Evolutionary conservation across 192 early-diverging fungal genomes (phyloP).

Genomic region (Backusella westeae): DNA sequence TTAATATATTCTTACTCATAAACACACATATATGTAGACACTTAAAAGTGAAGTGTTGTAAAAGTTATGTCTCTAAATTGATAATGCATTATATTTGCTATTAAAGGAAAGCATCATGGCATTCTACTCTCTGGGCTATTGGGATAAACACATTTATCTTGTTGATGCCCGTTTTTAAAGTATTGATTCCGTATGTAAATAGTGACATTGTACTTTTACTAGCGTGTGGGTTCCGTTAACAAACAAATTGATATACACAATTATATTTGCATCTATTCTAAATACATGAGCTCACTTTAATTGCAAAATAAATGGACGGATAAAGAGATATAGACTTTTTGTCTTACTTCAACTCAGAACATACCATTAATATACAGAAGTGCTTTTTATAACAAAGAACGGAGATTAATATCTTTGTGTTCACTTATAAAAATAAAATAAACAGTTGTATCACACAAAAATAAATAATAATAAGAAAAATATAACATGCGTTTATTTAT

Average conservation of each 20-base stretch:
- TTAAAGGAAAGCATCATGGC: not conserved
- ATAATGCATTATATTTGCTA: not conserved
- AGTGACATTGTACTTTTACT: not conserved
- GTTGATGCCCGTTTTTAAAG: not conserved
- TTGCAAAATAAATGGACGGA: too few relatives aligned
- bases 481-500: not conserved
- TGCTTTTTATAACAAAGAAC: not conserved
- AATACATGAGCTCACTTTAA: not conserved
- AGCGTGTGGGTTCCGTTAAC: not conserved
- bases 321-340: too few relatives aligned
- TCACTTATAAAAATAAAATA: not conserved
- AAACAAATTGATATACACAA: not conserved
- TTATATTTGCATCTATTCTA: not conserved
- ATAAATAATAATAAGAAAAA: not conserved
- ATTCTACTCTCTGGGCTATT: not conserved
- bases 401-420: constrained; percentile 1
- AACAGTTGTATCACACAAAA: not conserved
- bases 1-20: not conserved
- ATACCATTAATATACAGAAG: not conserved
- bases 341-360: not conserved
- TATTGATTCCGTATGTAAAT: not conserved
- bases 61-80: not conserved
- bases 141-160: not conserved
- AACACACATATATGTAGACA: not conserved
- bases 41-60: not conserved